Conservation (phyloP, 2,329 filamentous ascomycete species). For the Lasiodiplodia theobromae region DNA sequence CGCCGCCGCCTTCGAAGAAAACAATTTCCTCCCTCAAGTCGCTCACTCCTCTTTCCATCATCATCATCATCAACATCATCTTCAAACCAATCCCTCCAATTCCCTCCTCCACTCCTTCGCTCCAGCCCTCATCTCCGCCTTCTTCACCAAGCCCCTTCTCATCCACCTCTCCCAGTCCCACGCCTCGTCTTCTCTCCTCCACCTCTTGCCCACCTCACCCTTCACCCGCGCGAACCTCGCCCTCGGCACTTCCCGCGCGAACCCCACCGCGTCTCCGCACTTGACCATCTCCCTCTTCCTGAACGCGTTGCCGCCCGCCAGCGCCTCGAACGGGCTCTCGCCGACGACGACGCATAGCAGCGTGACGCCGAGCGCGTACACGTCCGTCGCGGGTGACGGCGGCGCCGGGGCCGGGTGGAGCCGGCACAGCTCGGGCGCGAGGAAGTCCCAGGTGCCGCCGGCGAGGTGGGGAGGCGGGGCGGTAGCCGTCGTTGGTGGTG, state of each 20-base stretch:
- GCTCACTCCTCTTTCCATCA: background rate
- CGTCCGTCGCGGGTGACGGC: slow-evolving; percentile 47
- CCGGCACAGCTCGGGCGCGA: slow-evolving; percentile 46
- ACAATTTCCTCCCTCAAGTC: background rate
- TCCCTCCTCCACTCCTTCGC: slow-evolving; percentile 41
- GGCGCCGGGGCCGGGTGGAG: slow-evolving; percentile 36
- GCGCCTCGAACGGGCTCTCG: slow-evolving; percentile 49
- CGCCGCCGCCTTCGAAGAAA: background rate
- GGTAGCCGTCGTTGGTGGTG: slow-evolving; percentile 30
- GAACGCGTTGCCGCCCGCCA: slow-evolving; percentile 48
- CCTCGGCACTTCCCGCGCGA: slow-evolving; percentile 39
- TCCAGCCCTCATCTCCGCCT: slow-evolving; percentile 41
- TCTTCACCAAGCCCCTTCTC: slow-evolving; percentile 45
- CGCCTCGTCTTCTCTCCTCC: slow-evolving; percentile 35
- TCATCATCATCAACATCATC: too few relatives aligned
- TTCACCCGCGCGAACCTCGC: slow-evolving; percentile 41
- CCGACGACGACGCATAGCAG: slow-evolving; percentile 53
- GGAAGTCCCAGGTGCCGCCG: slow-evolving; percentile 57
- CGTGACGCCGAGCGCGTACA: slow-evolving; percentile 55
- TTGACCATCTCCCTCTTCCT: slow-evolving; percentile 54
- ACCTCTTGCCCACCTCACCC: background rate
- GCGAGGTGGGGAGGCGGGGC: slow-evolving; percentile 42
- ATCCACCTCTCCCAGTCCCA: slow-evolving; percentile 45
- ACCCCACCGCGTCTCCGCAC: slow-evolving; percentile 50
- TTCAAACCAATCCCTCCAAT: slow-evolving; percentile 28